Percentiles rank a stretch among this genome's conserved stretches.
Evolutionary conservation across 768 basidiomycete genomes (phyloP).

Genomic region (Hortiboletus campestris): DNA sequence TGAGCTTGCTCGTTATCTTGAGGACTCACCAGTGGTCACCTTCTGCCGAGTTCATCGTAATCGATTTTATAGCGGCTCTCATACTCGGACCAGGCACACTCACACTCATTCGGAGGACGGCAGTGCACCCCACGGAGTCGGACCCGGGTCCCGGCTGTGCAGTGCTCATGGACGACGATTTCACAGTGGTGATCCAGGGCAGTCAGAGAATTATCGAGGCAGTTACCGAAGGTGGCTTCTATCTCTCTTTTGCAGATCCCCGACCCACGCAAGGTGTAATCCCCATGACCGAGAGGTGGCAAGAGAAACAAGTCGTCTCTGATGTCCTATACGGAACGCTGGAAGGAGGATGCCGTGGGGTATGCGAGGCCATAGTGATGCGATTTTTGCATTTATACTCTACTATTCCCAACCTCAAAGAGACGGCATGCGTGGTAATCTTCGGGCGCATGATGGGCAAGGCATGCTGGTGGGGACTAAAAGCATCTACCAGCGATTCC

Average conservation of each 20-base stretch:
- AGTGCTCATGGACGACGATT: constrained; percentile 19
- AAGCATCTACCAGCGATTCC: constrained; percentile 6
- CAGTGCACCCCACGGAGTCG: constrained; percentile 3
- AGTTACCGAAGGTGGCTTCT: constrained; percentile 21
- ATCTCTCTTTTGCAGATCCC: constrained; percentile 11
- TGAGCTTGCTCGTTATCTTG: constrained; percentile 9
- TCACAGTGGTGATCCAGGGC: constrained; percentile 13
- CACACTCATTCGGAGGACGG: constrained; percentile 12
- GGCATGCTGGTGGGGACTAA: constrained; percentile 12
- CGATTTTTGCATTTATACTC: constrained; percentile 9
- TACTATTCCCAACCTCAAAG: constrained; percentile 5
- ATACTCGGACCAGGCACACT: constrained; percentile 18
- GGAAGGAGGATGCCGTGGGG: constrained; percentile 16
- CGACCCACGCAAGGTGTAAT: neutral
- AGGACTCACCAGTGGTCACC: constrained; percentile 7
- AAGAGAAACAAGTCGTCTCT: constrained; percentile 8
- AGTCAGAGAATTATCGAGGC: constrained; percentile 16
- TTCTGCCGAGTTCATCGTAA: neutral
- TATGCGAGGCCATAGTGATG: constrained; percentile 15
- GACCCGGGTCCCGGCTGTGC: constrained; percentile 14
- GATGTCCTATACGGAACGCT: constrained; percentile 6
- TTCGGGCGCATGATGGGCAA: constrained; percentile 5
- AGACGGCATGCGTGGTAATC: constrained; percentile 1
- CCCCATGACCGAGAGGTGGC: neutral
- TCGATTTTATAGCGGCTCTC: constrained; percentile 13